Base-by-base conservation (phyloP, 2,329 filamentous ascomycete genomes). In the Pseudocercospora macadamiae region DNA sequence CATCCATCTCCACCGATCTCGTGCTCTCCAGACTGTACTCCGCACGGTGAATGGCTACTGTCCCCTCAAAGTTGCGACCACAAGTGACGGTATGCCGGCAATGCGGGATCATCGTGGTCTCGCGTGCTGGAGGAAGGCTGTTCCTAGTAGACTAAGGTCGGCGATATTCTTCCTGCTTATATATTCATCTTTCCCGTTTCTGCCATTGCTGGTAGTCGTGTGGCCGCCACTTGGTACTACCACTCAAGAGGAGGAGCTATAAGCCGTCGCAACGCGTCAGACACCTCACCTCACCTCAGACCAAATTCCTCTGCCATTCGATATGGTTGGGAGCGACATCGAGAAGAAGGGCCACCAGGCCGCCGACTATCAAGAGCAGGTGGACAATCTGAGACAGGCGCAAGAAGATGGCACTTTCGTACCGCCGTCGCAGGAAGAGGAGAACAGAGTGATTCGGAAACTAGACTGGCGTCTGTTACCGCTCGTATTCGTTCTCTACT, bases 401-500 rank as follows among this genome's bases (percentile, higher is more conserved):
- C 47, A 61, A 8, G 55, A 48, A 28, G 55, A 64, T 16, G 55
- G 51, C 42, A 42, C 59, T 1, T 67, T 70, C 62, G 54, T 65
- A 3, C 44, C 53, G 2, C 68, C 70, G 3, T 66, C 66, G 3
- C 42, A 54, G 2, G 60, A 68, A 51, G 70, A 71, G 61, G 69
- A 71, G 56, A 45, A 52, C 10, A 55, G 44, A 14, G 68, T 74
- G 18, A 68, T 73, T 37, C 65, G 70, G 32, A 73, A 73, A 61
- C 66, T 73, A 16, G 71, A 74, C 47, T 61, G 62, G 49, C 62
- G 68, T 34, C 45, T 74, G 26, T 57, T 74, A 7, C 68, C 71
- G 1, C 47, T 73, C 21, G 65, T 74, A 14, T 73, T 73, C 55
- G 59, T 68, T 3, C 67, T 74, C 3, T 73, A 73, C 55, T 63